These are phyloP conservation scores for Diaporthe velutina DNA, from an alignment of 2,329 filamentous ascomycete genomes.

Conservation along the genomic window DNA sequence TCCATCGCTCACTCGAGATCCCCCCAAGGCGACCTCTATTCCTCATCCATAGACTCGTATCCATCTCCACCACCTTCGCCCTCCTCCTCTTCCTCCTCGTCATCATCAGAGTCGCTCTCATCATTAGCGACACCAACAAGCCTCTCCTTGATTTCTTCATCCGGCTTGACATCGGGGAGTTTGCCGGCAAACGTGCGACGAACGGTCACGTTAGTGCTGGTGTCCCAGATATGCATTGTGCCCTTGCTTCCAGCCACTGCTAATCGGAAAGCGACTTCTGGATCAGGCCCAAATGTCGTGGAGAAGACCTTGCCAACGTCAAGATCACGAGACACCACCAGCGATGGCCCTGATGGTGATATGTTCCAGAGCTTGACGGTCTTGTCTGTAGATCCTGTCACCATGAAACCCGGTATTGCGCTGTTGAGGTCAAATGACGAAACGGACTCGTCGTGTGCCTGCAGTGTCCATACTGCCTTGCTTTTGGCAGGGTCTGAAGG, in stretches of 20 bases:
- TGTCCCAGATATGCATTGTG: conserved; percentile 94
- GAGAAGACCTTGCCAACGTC: conserved; percentile 97
- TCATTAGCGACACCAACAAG: conserved; percentile 80
- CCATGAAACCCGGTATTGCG: conserved; percentile 91
- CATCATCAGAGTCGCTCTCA: conserved; percentile 75
- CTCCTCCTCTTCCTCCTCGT: conserved; percentile 66
- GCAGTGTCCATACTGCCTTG: conserved; percentile 93
- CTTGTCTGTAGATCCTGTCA: conserved; percentile 93
- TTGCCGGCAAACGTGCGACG: conserved; percentile 84
- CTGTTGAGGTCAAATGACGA: conserved; percentile 95
- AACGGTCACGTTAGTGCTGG: conserved; percentile 90
- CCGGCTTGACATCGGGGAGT: conserved; percentile 68
- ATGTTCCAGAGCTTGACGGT: conserved; percentile 98
- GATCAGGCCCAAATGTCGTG: conserved; percentile 88
- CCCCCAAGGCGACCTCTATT: conserved; percentile 50
- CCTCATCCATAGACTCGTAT: conserved; percentile 70
- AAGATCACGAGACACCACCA: conserved; percentile 92
- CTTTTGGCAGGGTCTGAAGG: conserved; percentile 79
- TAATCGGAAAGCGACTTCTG: conserved; percentile 90
- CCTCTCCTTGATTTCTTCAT: conserved; percentile 78
- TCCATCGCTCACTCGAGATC: neutral
- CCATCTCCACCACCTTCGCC: conserved; percentile 53
- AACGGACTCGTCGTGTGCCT: conserved; percentile 93
- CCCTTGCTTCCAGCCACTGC: conserved; percentile 97
- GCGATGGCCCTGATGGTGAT: conserved; percentile 80